A percentile compares a stretch with the other conserved stretches of the same genome.
Conservation (phyloP, 2,329 filamentous ascomycete species). For the Stemphylium lycopersici region DNA sequence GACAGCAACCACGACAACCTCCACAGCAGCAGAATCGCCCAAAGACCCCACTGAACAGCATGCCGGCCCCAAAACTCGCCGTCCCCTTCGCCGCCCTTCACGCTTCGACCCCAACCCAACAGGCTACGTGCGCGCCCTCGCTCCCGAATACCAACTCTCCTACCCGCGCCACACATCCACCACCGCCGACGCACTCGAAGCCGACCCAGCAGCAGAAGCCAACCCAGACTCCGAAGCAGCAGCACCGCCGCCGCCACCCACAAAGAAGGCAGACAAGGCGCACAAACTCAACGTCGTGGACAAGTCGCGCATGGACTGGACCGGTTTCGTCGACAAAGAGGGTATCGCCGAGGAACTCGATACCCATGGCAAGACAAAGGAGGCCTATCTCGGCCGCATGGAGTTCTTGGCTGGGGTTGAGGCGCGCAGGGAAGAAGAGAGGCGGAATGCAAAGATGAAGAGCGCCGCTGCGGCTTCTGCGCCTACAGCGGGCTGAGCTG, state of each 20-base stretch:
- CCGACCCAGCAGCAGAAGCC: conserved; percentile 16
- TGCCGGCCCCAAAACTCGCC: conserved; percentile 29
- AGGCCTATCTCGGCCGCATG: conserved; percentile 66
- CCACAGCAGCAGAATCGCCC: not conserved
- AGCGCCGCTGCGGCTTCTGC: conserved; percentile 25
- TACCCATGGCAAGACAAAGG: conserved; percentile 66
- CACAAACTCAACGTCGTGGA: conserved; percentile 71
- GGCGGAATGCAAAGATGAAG: conserved; percentile 54
- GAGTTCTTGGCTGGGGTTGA: conserved; percentile 67
- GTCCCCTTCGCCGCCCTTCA: conserved; percentile 52
- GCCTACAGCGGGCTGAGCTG: conserved; percentile 2
- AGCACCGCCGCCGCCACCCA: not conserved
- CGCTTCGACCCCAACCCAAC: conserved; percentile 60
- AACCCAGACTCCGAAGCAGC: conserved; percentile 20
- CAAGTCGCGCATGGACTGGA: conserved; percentile 70
- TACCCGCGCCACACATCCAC: conserved; percentile 44
- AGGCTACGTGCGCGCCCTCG: conserved; percentile 54
- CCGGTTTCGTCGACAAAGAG: conserved; percentile 65
- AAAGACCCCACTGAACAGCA: conserved; percentile 9
- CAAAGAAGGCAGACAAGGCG: conserved; percentile 47
- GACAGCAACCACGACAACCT: not conserved
- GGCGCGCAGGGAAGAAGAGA: conserved; percentile 62
- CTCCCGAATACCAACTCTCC: conserved; percentile 52
- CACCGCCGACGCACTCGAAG: not conserved
- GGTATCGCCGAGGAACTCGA: conserved; percentile 67